A percentile compares a stretch with the other conserved stretches of the same genome.
These are phyloP conservation scores for Inga laurina DNA, from an alignment of 306 rosid genomes.

Conservation along the genomic window DNA sequence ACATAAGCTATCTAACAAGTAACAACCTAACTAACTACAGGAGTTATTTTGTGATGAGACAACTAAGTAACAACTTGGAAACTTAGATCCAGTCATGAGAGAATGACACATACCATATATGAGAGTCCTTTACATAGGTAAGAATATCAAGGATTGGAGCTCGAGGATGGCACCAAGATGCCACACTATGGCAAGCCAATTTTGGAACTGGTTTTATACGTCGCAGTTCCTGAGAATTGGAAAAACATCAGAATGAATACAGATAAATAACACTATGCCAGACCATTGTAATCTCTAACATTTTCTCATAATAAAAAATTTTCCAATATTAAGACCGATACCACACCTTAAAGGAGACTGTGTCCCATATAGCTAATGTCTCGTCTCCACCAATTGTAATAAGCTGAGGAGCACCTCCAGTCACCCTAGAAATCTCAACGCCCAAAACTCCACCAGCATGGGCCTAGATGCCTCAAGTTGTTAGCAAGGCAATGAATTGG, in stretches of 20 bases:
- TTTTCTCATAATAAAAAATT: slow-evolving; percentile 20
- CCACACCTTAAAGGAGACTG: slow-evolving; percentile 94
- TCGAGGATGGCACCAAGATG: slow-evolving; percentile 99
- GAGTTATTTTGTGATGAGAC: not conserved
- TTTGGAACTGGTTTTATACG: slow-evolving; percentile 96
- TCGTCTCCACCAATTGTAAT: slow-evolving; percentile 97
- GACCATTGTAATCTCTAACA: slow-evolving; percentile 23
- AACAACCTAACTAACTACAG: not conserved
- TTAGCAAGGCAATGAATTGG: slow-evolving; percentile 29
- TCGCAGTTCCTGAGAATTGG: slow-evolving; percentile 75
- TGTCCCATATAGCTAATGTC: slow-evolving; percentile 99
- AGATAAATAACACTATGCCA: slow-evolving; percentile 21
- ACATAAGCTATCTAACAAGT: not conserved
- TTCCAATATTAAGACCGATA: slow-evolving; percentile 31
- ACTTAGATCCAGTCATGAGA: slow-evolving; percentile 28
- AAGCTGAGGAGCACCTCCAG: slow-evolving; percentile 96
- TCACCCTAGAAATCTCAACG: slow-evolving; percentile 95
- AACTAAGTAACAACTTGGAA: not conserved
- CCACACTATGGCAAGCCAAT: slow-evolving; percentile 97
- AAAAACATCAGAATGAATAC: slow-evolving; percentile 18
- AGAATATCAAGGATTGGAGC: slow-evolving; percentile 98
- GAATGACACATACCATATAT: slow-evolving; percentile 71
- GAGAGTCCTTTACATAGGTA: slow-evolving; percentile 97
- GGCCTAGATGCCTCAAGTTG: slow-evolving; percentile 49
- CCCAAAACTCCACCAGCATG: slow-evolving; percentile 96